A percentile compares a stretch with the other conserved stretches of the same genome.
Evolutionary conservation across 139 green algal genomes (phyloP).

Genomic region (Choricystis sp.): DNA sequence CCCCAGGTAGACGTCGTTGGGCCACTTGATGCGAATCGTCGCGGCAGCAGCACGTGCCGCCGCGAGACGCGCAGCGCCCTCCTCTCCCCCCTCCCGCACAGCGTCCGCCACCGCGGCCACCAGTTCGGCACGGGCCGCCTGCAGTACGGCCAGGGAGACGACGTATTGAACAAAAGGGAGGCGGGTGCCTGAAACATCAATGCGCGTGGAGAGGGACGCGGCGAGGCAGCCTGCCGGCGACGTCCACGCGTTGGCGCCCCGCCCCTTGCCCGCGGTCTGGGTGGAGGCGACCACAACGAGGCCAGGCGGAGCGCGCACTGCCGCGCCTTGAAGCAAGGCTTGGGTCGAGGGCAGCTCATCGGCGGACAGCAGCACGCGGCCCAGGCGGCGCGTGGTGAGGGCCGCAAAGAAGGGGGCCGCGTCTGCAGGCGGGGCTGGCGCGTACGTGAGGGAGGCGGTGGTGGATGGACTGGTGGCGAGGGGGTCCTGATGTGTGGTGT

Average conservation of each 20-base stretch:
- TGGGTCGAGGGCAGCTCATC: neutral
- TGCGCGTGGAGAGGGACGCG: neutral
- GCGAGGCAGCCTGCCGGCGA: neutral
- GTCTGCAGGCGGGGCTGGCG: neutral
- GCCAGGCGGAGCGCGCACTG: no score
- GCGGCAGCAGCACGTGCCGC: neutral
- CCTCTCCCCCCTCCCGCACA: no score
- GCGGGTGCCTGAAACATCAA: neutral
- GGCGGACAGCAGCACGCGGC: neutral
- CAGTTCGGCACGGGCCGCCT: neutral
- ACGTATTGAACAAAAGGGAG: neutral
- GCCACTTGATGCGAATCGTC: neutral
- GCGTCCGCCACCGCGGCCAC: no score
- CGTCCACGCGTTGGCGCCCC: neutral
- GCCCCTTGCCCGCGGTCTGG: neutral
- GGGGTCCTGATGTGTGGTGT: neutral
- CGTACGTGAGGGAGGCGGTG: neutral
- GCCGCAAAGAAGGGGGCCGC: neutral
- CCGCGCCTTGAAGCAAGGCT: neutral
- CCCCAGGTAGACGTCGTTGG: neutral
- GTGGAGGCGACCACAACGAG: neutral
- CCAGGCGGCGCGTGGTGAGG: neutral
- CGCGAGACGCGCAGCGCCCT: no score
- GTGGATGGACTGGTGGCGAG: neutral
- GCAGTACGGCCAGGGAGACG: neutral